phyloP scores from a whole-genome alignment of 2,329 filamentous ascomycete genomes.

The Phialophora macrospora region DNA sequence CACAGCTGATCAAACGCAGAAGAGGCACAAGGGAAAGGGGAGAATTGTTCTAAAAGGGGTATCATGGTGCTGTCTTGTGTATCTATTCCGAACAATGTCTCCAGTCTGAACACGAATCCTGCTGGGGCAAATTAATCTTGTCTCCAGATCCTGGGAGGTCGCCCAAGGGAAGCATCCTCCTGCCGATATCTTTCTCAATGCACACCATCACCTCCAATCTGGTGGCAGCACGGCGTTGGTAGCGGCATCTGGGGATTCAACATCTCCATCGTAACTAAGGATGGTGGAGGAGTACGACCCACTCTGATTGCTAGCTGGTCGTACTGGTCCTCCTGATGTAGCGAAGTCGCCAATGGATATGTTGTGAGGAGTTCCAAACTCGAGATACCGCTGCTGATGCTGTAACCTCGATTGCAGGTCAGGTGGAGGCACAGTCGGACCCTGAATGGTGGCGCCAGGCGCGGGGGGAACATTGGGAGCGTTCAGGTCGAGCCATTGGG shows the following conservation, averaged over 20 bases:
- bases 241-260: conserved; percentile 7
- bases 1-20: background rate
- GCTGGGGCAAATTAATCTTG: conserved; percentile 4
- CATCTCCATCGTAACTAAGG: conserved; percentile 10
- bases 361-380: background rate
- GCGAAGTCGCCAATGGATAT: background rate
- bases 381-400: background rate
- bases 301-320: background rate
- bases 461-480: conserved; percentile 1
- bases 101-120: conserved; percentile 14
- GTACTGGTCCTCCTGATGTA: background rate
- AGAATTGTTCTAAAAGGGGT: conserved; percentile 6
- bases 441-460: background rate
- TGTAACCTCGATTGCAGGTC: conserved; percentile 5
- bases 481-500: conserved; percentile 2
- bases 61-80: conserved; percentile 21
- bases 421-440: background rate
- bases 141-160: background rate
- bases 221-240: background rate
- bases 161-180: background rate
- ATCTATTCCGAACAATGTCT: conserved; percentile 14
- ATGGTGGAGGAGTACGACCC: background rate
- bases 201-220: background rate
- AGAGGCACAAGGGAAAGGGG: background rate
- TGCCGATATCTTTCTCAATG: background rate